Percentiles rank a stretch among this genome's conserved stretches.
Evolutionary conservation across 768 basidiomycete genomes (phyloP).

Genomic region (Phanerochaete sordida): DNA sequence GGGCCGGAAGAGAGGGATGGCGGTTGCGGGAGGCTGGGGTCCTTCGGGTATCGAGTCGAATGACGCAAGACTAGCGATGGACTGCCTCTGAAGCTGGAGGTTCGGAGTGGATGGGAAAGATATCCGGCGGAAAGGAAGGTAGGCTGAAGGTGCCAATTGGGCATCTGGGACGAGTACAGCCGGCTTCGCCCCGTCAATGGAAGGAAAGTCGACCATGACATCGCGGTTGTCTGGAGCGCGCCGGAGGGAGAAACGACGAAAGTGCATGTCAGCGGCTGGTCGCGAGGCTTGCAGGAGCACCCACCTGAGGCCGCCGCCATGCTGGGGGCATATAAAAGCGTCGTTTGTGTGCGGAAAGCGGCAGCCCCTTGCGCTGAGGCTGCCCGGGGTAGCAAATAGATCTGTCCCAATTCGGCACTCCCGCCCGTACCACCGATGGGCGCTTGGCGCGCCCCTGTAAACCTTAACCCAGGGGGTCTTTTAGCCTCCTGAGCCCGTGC

Average conservation of each 20-base stretch:
- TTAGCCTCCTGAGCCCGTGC: neutral
- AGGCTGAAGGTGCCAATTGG: constrained; percentile 42
- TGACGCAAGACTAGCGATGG: constrained; percentile 67
- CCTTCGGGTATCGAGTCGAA: constrained; percentile 70
- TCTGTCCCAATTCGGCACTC: neutral
- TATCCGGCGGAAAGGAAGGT: constrained; percentile 46
- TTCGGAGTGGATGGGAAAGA: constrained; percentile 39
- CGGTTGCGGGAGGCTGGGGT: constrained; percentile 22
- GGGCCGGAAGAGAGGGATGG: constrained; percentile 15
- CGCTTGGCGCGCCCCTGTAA: neutral
- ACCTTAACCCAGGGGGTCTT: neutral
- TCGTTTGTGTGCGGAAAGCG: neutral
- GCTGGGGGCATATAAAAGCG: neutral
- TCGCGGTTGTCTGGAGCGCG: constrained; percentile 8
- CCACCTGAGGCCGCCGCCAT: neutral
- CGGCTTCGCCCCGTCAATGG: constrained; percentile 3
- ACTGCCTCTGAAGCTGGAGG: constrained; percentile 54
- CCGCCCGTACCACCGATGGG: neutral
- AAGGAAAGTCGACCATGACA: constrained; percentile 26
- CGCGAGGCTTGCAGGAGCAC: neutral
- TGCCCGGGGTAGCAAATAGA: constrained; percentile 1
- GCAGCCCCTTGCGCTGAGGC: constrained; percentile 4
- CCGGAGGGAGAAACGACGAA: constrained; percentile 10
- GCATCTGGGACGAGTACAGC: constrained; percentile 15
- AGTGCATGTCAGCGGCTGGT: constrained; percentile 9